Evolutionary conservation across 768 basidiomycete genomes (phyloP), one percentile per base, ranked within the genome.

Genomic region (Hydnomerulius pinastri): DNA sequence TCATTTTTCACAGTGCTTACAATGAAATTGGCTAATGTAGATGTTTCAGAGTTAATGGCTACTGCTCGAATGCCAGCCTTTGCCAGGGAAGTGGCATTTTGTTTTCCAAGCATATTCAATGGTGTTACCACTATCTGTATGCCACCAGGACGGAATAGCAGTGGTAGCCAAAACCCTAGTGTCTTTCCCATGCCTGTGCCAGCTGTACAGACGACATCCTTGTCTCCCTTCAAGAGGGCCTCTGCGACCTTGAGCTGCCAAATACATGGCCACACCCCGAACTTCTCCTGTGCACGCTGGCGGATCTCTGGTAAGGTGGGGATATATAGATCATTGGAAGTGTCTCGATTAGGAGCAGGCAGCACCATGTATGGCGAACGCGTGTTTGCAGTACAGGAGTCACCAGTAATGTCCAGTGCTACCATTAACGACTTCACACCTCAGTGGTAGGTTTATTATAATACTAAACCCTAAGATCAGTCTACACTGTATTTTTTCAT

Each of bases 151-250:
- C 29, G 10, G 43, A 65, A 63, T 0, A 70, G 50, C 5, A 71
- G 48, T 4, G 68, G 68, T 20, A 70, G 61, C 64, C 64, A 67
- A 48, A 72, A 72, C 1, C 63, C 61, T 0, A 71, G 51, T 7
- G 65, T 70, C 37, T 70, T 71, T 4, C 67, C 68, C 36, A 56
- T 56, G 3, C 68, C 68, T 6, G 66, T 69, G 7, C 54, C 60
- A n/a, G 66, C 53, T 9, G 59, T 56, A 6, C 53, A 61, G 4
- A 67, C 43, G 20, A 67, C 50, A 52, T 70, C 63, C 6, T 40
- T 18, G 20, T 60, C 49, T 1, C 53, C 33, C 35, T 63, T 56
- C 3, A 68, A 49, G 21, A 66, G 25, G 1, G 58, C 61, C 24
- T 56, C 21, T 10, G 52, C 48, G 2, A 62, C 43, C 18, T 56